These are phyloP conservation scores for Coemansia javaensis DNA, from an alignment of 192 early-diverging fungal genomes.

Conservation along the genomic window DNA sequence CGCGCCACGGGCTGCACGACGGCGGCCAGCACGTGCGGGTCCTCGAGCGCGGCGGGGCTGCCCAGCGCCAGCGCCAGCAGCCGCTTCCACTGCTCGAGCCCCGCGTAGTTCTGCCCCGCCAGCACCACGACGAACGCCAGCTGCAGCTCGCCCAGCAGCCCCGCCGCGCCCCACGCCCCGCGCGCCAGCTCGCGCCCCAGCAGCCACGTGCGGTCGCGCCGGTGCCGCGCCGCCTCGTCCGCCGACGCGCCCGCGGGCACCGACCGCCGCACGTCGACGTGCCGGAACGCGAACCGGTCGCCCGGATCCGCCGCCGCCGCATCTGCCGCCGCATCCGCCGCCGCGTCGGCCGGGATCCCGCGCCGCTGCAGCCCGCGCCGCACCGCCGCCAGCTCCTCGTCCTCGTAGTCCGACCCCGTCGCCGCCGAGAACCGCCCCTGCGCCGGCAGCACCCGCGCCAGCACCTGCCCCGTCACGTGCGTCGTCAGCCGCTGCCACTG, in stretches of 20 bases:
- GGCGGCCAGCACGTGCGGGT: conserved; percentile 6
- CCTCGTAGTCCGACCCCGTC: conserved; percentile 56
- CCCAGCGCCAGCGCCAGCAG: conserved; percentile 66
- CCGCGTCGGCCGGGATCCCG: neutral
- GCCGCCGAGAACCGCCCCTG: conserved; percentile 38
- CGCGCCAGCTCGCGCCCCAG: conserved; percentile 16
- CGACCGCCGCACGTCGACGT: conserved; percentile 75
- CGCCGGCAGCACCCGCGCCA: conserved; percentile 50
- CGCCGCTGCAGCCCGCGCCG: conserved; percentile 7
- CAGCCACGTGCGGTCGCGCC: conserved; percentile 87
- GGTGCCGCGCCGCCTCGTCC: conserved; percentile 68
- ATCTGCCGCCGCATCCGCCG: neutral
- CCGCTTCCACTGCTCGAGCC: conserved; percentile 83
- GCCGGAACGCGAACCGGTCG: conserved; percentile 57
- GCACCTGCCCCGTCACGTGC: conserved; percentile 55
- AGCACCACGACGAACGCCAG: conserved; percentile 75
- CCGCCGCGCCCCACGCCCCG: conserved; percentile 28
- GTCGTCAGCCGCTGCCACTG: conserved; percentile 75
- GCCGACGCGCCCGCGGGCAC: conserved; percentile 69
- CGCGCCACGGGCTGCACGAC: conserved; percentile 52
- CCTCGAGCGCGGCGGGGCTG: conserved; percentile 57
- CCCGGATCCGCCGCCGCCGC: neutral
- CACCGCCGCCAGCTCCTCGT: conserved; percentile 51
- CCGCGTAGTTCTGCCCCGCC: conserved; percentile 76
- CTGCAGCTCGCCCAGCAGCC: conserved; percentile 76